Base-by-base conservation (phyloP, 1,284 basidiomycete genomes). In the Fomitopsis schrenkii region DNA sequence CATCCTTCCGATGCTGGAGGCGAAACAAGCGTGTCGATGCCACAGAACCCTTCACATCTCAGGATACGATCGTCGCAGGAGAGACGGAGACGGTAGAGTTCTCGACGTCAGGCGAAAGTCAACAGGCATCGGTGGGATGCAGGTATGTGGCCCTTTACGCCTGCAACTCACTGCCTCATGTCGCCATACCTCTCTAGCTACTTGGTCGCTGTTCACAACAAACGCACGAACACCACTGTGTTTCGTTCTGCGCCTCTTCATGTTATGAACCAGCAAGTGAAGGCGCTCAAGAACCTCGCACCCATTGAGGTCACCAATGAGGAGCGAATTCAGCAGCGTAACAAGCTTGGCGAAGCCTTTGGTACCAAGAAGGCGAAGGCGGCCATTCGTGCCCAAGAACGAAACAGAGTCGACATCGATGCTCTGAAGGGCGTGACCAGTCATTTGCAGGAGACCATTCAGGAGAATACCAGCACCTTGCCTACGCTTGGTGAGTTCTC, bases 361-460 rank as follows among this genome's bases (percentile, higher is more conserved):
- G 95, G 95, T 26, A 97, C 94, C 14, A 93, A 94, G 76, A 97
- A 97, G 72, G 93, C 94, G 42, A 91, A 94, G 75, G 86, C 87
- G 15, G 88, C 86, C 35, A 94, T 97, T 68, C 85, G 85, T 61
- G 90, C 93, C 2, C 84, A 85, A 62, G 94, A 94, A 74, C 83
- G 95, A 63, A 95, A 95, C 77, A 87, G 87, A 71, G 87, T 98
- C 41, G 93, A 97, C 75, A 85, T 92, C 15, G 80, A 81, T 58
- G 93, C 93, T 1, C 94, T 97, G 90, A 83, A 90, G 70, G 85
- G 85, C 14, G 89, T 95, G 22, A 86, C 88, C 67, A 82, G 80
- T 55, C 87, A 92, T 75, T 77, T 98, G 59, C 90, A 93, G 78
- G 84, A 89, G 35, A 84, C 88, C 52, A 96, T 98, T 65, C 84